A percentile compares a stretch with the other conserved stretches of the same genome.
phyloP scores from a whole-genome alignment of 148 eudicot species.

The Cornus suecica region DNA sequence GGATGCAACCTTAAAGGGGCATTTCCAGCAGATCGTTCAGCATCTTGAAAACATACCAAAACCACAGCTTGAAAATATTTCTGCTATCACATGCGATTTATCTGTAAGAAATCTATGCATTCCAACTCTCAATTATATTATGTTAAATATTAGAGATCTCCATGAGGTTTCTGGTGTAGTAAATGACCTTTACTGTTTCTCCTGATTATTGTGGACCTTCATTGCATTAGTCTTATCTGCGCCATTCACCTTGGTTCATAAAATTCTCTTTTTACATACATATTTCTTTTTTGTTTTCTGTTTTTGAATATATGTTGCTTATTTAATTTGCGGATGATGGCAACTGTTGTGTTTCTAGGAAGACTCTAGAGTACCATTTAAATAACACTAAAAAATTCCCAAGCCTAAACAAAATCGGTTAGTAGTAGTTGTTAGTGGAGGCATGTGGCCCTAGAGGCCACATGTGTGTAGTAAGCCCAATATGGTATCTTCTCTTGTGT shows the following conservation, averaged over 20 bases:
- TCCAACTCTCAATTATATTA: background rate
- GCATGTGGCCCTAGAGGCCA: no score
- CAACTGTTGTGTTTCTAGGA: background rate
- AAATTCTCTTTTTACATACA: background rate
- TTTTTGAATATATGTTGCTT: background rate
- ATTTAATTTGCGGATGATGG: background rate
- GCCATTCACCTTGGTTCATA: background rate
- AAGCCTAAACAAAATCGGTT: no score
- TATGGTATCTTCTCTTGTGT: no score
- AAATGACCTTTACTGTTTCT: background rate
- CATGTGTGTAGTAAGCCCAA: no score
- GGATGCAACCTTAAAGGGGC: constrained; percentile 78
- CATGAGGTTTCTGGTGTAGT: background rate
- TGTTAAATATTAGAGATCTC: background rate
- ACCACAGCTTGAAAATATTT: constrained; percentile 92
- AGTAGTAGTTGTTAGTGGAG: no score
- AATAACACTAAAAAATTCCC: no score
- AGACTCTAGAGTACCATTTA: no score
- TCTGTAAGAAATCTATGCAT: constrained; percentile 56
- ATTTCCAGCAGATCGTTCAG: constrained; percentile 84
- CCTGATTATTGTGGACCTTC: background rate
- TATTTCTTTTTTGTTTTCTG: no score
- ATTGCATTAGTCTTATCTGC: background rate
- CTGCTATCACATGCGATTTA: constrained; percentile 86
- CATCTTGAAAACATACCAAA: constrained; percentile 96